phyloP scores from a whole-genome alignment of 108 stramenopile species.

The Nitzschia palea region DNA sequence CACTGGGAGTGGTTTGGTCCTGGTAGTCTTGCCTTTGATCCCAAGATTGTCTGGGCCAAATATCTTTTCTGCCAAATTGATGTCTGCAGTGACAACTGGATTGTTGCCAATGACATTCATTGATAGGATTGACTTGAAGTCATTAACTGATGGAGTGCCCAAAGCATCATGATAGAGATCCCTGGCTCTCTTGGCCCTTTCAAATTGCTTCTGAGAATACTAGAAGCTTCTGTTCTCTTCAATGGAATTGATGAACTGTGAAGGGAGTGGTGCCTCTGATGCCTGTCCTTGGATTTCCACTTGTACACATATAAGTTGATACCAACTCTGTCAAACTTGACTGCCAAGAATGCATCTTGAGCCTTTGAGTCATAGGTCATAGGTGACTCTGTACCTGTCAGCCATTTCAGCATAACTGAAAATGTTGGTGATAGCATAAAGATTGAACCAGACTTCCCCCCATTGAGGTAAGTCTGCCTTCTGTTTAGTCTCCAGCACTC shows the following conservation, averaged over 20 bases:
- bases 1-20: not conserved
- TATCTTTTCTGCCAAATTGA: not conserved
- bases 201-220: not conserved
- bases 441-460: too few relatives aligned
- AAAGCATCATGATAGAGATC: not conserved
- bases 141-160: not conserved
- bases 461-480: too few relatives aligned
- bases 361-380: too few relatives aligned
- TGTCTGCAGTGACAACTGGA: not conserved
- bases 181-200: not conserved
- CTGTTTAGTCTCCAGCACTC: too few relatives aligned
- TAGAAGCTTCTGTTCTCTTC: constrained; percentile 3
- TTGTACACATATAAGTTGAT: too few relatives aligned
- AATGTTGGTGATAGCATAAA: too few relatives aligned
- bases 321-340: too few relatives aligned
- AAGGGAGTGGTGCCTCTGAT: too few relatives aligned
- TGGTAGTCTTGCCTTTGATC: constrained; percentile 1
- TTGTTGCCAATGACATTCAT: not conserved
- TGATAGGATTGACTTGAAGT: not conserved
- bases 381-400: too few relatives aligned
- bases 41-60: not conserved
- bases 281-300: not conserved
- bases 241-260: not conserved
- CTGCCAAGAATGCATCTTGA: too few relatives aligned
- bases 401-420: too few relatives aligned